Evolutionary conservation across 345 rosid genomes (phyloP).

Genomic region (Aurinia saxatilis): DNA sequence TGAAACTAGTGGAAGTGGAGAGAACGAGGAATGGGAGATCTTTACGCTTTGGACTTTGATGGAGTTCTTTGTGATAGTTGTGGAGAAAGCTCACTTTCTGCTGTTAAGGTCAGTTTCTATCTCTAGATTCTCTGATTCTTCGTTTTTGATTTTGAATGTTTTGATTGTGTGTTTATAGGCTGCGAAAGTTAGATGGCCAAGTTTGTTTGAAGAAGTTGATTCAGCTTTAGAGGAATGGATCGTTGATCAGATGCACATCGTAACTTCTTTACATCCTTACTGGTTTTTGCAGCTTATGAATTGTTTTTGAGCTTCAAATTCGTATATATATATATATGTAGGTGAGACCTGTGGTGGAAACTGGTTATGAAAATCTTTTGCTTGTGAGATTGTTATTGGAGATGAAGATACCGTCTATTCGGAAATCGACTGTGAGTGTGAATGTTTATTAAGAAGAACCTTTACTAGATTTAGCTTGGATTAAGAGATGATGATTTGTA

Average conservation of each 20-base stretch:
- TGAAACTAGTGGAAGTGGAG: neutral
- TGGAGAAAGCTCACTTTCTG: constrained; percentile 92
- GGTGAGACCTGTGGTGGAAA: constrained; percentile 97
- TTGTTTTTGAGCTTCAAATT: neutral
- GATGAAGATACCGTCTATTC: constrained; percentile 52
- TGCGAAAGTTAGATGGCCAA: constrained; percentile 81
- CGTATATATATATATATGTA: constrained; percentile 13
- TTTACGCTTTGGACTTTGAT: constrained; percentile 93
- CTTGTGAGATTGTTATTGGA: constrained; percentile 78
- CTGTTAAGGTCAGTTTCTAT: constrained; percentile 54
- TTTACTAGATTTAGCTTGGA: neutral
- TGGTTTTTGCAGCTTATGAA: neutral
- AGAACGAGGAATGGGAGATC: constrained; percentile 46
- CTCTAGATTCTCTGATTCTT: neutral
- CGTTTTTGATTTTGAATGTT: neutral
- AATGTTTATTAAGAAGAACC: neutral
- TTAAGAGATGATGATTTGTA: neutral
- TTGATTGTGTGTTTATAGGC: constrained; percentile 38
- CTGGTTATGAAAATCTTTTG: constrained; percentile 79
- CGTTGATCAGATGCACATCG: constrained; percentile 74
- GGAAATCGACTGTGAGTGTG: constrained; percentile 69
- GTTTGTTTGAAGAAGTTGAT: constrained; percentile 55
- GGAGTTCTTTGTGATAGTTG: constrained; percentile 94
- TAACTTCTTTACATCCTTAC: constrained; percentile 22
- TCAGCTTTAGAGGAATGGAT: constrained; percentile 70